Base-by-base conservation (phyloP, 257 asterid genomes). In the Scutellaria barbata region DNA sequence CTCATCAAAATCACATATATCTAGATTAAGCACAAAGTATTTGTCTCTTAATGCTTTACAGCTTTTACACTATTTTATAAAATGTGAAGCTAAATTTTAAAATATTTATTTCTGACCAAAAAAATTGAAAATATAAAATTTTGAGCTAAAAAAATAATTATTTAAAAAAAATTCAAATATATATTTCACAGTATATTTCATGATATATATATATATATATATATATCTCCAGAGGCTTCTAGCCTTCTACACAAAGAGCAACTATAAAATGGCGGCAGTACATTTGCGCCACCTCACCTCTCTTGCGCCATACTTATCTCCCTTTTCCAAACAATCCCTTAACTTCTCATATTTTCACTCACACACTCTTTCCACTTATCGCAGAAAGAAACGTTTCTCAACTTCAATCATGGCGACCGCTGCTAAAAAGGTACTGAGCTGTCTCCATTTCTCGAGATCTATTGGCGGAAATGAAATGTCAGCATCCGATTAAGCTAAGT, bases 321-420 rank as follows among this genome's bases (percentile, higher is more conserved):
- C 66, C 14, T 65, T 71, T 66, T 6, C 72, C 51, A 80, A 62
- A 57, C 75, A 3, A 7, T 35, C 77, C 65, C 81, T 60, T 46
- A 37, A 40, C 43, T 63, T 53, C 50, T 37, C 80, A 10, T 76
- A 20, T 30, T 74, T 65, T 4, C 68, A 25, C 73, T 0, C 65
- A 5, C 82, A 39, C 73, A 1, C 62, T 5, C 82, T 33, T 68
- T 74, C 86, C 33, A 14, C 76, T 81, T 47, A 65, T 45, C 80
- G 25, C 75, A 72, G 17, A 40, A 78, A 39, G 51, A 75, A 25
- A 25, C 81, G 85, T 52, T 80, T 81, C 81, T 83, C 87, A 7
- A 1, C 71, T 51, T 75, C 87, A 62, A 82, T 71, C 67, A 92
- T 92, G 98, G 89, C 96, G 73, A 74, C 94, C 66, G 89, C 90